Evolutionary conservation across 2,329 filamentous ascomycete genomes (phyloP).

Genomic region (Aspergillus tanneri): DNA sequence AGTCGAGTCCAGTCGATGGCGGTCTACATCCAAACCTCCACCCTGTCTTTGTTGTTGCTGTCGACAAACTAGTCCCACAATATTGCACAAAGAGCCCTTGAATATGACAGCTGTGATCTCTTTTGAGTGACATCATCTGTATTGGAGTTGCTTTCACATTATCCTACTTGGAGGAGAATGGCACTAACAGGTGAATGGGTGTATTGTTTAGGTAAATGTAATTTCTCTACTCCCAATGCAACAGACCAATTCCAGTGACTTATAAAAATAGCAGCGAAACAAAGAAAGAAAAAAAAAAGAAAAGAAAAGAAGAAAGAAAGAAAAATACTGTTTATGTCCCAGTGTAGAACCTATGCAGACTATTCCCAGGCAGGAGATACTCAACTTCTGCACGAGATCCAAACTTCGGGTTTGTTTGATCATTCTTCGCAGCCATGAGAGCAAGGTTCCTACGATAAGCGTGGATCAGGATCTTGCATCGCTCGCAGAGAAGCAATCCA

Average conservation of each 20-base stretch:
- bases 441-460: conserved; percentile 21
- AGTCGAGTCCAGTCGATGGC: not conserved
- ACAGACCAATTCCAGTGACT: no score
- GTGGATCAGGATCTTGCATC: conserved; percentile 22
- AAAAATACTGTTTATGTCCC: not conserved
- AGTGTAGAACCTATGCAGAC: conserved; percentile 19
- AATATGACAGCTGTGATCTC: no score
- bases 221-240: no score
- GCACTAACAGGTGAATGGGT: no score
- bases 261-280: conserved; percentile 3
- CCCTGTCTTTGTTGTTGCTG: no score
- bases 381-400: conserved; percentile 28
- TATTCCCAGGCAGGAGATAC: conserved; percentile 24
- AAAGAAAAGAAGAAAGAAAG: no score
- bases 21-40: not conserved
- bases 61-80: no score
- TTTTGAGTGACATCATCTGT: no score
- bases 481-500: conserved; percentile 31
- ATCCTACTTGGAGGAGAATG: no score
- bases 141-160: no score
- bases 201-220: no score
- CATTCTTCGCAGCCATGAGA: conserved; percentile 17
- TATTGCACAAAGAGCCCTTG: no score
- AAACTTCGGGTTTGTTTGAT: conserved; percentile 10
- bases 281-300: conserved; percentile 6